Evolutionary conservation across 306 rosid species (phyloP).

Genomic region (Mucuna pruriens): DNA sequence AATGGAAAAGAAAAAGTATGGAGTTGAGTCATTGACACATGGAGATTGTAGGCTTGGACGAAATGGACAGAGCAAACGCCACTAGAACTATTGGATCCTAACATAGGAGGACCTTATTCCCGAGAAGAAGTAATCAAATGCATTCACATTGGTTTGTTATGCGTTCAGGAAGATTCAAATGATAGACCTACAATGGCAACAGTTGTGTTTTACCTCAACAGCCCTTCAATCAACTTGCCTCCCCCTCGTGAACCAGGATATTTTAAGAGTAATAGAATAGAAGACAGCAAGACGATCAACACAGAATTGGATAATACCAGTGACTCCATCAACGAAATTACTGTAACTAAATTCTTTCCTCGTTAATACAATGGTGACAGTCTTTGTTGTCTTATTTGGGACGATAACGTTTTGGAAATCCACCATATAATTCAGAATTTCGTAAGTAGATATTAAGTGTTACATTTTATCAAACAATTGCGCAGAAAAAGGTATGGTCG

Average conservation of each 20-base stretch:
- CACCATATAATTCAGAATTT: neutral
- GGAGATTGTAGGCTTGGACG: constrained; percentile 49
- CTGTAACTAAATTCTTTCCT: constrained; percentile 35
- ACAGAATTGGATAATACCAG: neutral
- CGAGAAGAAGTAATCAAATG: constrained; percentile 49
- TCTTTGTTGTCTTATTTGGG: neutral
- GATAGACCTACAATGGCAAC: constrained; percentile 57
- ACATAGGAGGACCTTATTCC: constrained; percentile 34
- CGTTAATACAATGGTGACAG: constrained; percentile 13
- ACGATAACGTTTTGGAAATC: neutral
- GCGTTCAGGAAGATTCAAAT: constrained; percentile 55
- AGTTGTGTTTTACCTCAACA: constrained; percentile 41
- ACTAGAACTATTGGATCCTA: constrained; percentile 45
- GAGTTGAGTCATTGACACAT: neutral
- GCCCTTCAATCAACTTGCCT: constrained; percentile 39
- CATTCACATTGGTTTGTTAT: constrained; percentile 53
- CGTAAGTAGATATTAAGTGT: neutral
- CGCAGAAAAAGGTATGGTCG: neutral
- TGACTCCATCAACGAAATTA: constrained; percentile 32
- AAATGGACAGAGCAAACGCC: constrained; percentile 47
- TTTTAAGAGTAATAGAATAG: neutral
- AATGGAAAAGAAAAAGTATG: neutral
- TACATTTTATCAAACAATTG: constrained; percentile 25
- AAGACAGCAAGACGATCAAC: neutral
- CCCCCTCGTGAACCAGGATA: constrained; percentile 38